Conservation (phyloP, 140 eudicot species). For the Senecio squalidus region DNA sequence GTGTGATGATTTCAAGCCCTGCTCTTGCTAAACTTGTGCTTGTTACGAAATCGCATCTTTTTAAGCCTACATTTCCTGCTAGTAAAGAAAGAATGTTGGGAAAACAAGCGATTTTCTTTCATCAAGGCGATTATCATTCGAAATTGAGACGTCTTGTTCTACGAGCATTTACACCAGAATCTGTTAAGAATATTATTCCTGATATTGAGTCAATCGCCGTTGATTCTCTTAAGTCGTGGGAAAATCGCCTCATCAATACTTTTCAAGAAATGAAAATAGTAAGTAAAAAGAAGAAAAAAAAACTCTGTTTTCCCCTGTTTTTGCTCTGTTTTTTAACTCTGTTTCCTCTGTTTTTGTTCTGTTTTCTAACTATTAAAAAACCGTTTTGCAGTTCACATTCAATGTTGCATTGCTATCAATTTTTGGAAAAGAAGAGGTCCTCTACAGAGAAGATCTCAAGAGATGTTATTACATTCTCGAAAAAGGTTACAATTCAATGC, state of each 20-base stretch:
- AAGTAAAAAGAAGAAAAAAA: slow-evolving; percentile 16
- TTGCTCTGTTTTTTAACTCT: slow-evolving; percentile 12
- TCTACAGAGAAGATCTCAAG: slow-evolving; percentile 85
- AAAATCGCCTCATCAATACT: slow-evolving; percentile 61
- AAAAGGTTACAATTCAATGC: slow-evolving; percentile 95
- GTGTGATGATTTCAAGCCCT: slow-evolving; percentile 93
- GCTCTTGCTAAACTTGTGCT: slow-evolving; percentile 82
- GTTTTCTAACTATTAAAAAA: neutral
- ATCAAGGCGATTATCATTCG: slow-evolving; percentile 81
- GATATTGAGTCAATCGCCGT: slow-evolving; percentile 64
- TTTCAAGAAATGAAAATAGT: slow-evolving; percentile 92
- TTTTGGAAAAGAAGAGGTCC: slow-evolving; percentile 77
- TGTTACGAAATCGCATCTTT: slow-evolving; percentile 61
- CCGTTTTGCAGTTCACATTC: slow-evolving; percentile 93
- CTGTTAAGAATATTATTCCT: slow-evolving; percentile 52
- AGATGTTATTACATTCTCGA: slow-evolving; percentile 85
- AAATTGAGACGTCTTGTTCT: slow-evolving; percentile 80
- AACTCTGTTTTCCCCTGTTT: slow-evolving; percentile 11
- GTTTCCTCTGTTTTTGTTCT: neutral
- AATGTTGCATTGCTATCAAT: slow-evolving; percentile 92
- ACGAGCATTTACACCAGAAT: slow-evolving; percentile 75
- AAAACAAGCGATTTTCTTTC: slow-evolving; percentile 89
- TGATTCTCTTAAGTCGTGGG: slow-evolving; percentile 43
- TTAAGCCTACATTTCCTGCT: slow-evolving; percentile 97
- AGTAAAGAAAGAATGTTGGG: slow-evolving; percentile 98